These are phyloP conservation scores for Spirogloea muscicola DNA, from an alignment of 139 green algal genomes.

Conservation along the genomic window DNA sequence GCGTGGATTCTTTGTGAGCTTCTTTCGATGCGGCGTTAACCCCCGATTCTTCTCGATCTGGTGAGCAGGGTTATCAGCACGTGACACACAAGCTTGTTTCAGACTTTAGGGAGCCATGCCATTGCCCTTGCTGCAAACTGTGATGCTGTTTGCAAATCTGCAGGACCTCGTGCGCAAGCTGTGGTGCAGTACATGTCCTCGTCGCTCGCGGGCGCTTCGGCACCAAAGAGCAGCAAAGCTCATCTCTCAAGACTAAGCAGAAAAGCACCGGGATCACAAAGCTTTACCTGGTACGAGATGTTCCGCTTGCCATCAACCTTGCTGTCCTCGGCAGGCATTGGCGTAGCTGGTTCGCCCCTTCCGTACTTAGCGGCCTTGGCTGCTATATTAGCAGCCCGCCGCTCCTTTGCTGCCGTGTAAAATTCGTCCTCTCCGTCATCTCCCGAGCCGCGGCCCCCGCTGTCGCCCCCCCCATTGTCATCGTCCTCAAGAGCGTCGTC, in stretches of 20 bases:
- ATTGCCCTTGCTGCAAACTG: not conserved
- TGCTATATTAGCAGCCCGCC: not conserved
- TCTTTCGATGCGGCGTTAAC: constrained; percentile 88
- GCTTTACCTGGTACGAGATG: not conserved
- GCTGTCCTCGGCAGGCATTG: not conserved
- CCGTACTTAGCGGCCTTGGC: constrained; percentile 44
- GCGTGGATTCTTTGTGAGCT: constrained; percentile 92
- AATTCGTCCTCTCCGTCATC: constrained; percentile 68
- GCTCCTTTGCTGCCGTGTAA: constrained; percentile 57
- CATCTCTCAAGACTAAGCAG: not conserved
- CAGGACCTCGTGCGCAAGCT: not conserved
- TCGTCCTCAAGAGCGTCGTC: constrained; percentile 25
- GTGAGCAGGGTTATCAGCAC: too few relatives aligned
- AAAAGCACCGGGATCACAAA: not conserved
- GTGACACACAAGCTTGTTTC: constrained; percentile 1
- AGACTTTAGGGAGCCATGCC: not conserved
- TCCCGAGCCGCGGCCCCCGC: constrained; percentile 12
- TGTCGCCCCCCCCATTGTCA: constrained; percentile 10
- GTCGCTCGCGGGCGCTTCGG: too few relatives aligned
- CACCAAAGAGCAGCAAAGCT: not conserved
- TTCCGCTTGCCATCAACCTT: not conserved
- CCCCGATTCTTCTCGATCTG: constrained; percentile 92
- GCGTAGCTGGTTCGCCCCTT: not conserved
- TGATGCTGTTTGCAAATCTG: not conserved
- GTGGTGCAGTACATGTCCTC: not conserved